Base-by-base conservation (phyloP, 2,329 filamentous ascomycete species). In the Fusarium avenaceum region DNA sequence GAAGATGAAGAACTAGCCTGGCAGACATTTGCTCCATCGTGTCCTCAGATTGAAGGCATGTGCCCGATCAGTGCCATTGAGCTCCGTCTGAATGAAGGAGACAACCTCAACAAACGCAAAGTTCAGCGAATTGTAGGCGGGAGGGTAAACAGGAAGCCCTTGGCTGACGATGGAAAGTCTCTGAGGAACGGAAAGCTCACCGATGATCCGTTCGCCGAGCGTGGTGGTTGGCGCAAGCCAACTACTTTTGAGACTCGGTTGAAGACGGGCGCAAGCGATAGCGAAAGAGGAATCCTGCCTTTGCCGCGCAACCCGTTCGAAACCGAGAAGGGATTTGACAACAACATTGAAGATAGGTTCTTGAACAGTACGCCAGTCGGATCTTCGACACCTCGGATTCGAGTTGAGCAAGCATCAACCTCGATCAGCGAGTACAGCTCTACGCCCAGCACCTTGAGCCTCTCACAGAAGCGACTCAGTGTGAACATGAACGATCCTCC, bases 291-390 rank as follows among this genome's bases (percentile, higher is more conserved):
- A 42, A 6, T 7, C 52, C 57, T 17, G 54, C 38, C 57, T 19
- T 39, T 65, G 19, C 45, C 62, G 4, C 33, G 42, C 26, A 70
- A 69, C 30, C 76, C 75, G 60, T 81, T 83, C 63, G 75, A 77
- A n/a, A 64, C 75, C 7, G 81, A 83, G 67, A 65, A 67, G 33
- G 77, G 73, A 46, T 81, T 82, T 55, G 77, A 80, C 42, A 70
- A 72, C 53, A 71, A 81, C 53, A 76, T 82, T 60, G 75, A 79
- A 43, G 75, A 78, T 72, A 78, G 80, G 15, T 74, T 82, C 58
- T 74, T 82, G 65, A 75, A 67, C 28, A 75, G 71, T 33, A 72
- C 69, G 20, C 80, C 80, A 7, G 69, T 77, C 30, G 80, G 76
- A 46, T 78, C 74, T 47, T 82, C 80, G 3, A 82, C 80, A 3